Percentiles rank a stretch among this genome's conserved stretches.
Conservation (phyloP, 257 asterid species). For the Haberlea rhodopensis region DNA sequence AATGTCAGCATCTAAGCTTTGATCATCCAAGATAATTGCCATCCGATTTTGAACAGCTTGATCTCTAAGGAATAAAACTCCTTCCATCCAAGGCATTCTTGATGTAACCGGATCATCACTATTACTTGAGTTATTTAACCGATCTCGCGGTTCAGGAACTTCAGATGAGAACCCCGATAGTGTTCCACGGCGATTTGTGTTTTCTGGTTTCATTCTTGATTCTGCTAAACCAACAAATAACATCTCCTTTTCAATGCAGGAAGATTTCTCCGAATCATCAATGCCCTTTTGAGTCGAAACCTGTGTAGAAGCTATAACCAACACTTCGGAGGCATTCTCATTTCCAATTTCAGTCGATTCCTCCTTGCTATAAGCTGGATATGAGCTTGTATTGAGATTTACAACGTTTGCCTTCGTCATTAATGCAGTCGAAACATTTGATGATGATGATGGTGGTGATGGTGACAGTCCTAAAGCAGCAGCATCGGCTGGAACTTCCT, state of each 20-base stretch:
- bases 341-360: conserved; percentile 31
- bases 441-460: conserved; percentile 25
- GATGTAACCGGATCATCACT: conserved; percentile 24
- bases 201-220: conserved; percentile 22
- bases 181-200: conserved; percentile 18
- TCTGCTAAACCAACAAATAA: conserved; percentile 27
- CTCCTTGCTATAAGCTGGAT: conserved; percentile 26
- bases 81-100: conserved; percentile 32
- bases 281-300: conserved; percentile 20
- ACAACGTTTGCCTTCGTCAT: conserved; percentile 17
- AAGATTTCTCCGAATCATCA: conserved; percentile 22
- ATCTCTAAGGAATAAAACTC: conserved; percentile 46
- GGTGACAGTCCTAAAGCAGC: conserved; percentile 30
- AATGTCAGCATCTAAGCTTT: conserved; percentile 61
- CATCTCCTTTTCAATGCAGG: conserved; percentile 21
- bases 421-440: conserved; percentile 27
- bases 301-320: conserved; percentile 29
- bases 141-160: conserved; percentile 26
- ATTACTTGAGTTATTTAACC: conserved; percentile 20
- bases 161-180: conserved; percentile 17
- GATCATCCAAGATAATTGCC: conserved; percentile 55
- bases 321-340: conserved; percentile 21
- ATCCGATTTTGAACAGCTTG: conserved; percentile 73
- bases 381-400: conserved; percentile 27
- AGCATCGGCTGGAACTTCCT: conserved; percentile 30